phyloP scores from a whole-genome alignment of 768 basidiomycete genomes.

The Psilocybe tampanensis region DNA sequence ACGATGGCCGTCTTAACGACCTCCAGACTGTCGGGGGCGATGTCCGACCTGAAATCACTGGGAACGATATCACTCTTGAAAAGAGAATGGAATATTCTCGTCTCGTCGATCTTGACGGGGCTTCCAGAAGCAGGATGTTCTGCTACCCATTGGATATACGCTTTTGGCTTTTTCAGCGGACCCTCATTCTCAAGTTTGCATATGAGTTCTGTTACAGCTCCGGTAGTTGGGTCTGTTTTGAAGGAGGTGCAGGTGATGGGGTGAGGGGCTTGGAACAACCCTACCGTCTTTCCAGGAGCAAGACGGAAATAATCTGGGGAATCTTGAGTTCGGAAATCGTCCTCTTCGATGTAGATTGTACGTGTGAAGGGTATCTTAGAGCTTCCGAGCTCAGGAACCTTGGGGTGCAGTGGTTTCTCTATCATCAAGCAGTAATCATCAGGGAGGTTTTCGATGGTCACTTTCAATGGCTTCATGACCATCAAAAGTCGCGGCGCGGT shows the following conservation, averaged over 20 bases:
- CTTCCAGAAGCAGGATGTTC: conserved; percentile 77
- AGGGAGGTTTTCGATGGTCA: conserved; percentile 88
- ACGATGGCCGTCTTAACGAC: conserved; percentile 80
- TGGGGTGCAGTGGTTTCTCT: conserved; percentile 93
- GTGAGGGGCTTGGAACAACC: conserved; percentile 89
- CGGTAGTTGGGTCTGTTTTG: conserved; percentile 71
- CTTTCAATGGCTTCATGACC: conserved; percentile 88
- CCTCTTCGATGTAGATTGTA: conserved; percentile 87
- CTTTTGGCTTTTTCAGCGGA: conserved; percentile 77
- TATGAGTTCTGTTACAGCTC: conserved; percentile 77
- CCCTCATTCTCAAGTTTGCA: conserved; percentile 77
- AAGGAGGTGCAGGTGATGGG: conserved; percentile 94
- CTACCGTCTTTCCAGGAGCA: conserved; percentile 96
- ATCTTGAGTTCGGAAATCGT: conserved; percentile 91
- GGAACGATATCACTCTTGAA: conserved; percentile 94
- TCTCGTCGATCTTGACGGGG: conserved; percentile 86
- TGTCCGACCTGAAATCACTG: conserved; percentile 80
- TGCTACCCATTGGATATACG: conserved; percentile 97
- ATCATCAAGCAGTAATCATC: conserved; percentile 83
- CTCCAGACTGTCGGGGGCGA: conserved; percentile 82
- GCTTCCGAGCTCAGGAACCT: conserved; percentile 84
- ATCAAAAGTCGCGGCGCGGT: conserved; percentile 87
- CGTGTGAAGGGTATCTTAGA: conserved; percentile 85
- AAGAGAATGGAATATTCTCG: conserved; percentile 87
- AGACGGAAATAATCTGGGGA: conserved; percentile 97